Conservation (phyloP, 441 rosid species). For the Adansonia gregorii region DNA sequence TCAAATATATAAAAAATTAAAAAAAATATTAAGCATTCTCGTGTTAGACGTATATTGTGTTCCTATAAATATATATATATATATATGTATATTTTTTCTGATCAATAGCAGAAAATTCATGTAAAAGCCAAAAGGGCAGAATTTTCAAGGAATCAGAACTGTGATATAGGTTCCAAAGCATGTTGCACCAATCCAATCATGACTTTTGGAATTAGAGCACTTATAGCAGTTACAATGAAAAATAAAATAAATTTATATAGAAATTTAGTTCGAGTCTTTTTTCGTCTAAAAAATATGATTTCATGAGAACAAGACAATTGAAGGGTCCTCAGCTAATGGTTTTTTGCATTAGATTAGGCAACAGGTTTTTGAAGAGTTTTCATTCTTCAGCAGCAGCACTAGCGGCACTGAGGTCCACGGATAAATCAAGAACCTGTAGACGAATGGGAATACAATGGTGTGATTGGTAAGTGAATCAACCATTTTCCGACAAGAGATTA, state of each 20-base stretch:
- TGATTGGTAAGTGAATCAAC: neutral
- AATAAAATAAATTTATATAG: neutral
- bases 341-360: neutral
- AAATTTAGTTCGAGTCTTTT: neutral
- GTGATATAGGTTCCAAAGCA: neutral
- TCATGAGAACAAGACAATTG: neutral
- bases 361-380: constrained; percentile 20
- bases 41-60: too few relatives aligned
- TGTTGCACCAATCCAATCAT: neutral
- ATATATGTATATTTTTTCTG: too few relatives aligned
- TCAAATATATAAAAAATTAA: too few relatives aligned
- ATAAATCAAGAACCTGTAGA: constrained; percentile 72
- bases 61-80: too few relatives aligned
- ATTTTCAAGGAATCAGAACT: neutral
- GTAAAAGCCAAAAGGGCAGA: neutral
- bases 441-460: neutral
- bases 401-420: constrained; percentile 90
- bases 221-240: too few relatives aligned
- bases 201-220: neutral
- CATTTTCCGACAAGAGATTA: constrained; percentile 20
- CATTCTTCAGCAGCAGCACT: constrained; percentile 57
- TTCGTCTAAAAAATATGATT: neutral
- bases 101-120: neutral
- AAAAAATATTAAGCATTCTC: too few relatives aligned
- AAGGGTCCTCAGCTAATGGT: neutral